Evolutionary conservation across 2,329 filamentous ascomycete species (phyloP).

Genomic region (Trichophyton equinum): DNA sequence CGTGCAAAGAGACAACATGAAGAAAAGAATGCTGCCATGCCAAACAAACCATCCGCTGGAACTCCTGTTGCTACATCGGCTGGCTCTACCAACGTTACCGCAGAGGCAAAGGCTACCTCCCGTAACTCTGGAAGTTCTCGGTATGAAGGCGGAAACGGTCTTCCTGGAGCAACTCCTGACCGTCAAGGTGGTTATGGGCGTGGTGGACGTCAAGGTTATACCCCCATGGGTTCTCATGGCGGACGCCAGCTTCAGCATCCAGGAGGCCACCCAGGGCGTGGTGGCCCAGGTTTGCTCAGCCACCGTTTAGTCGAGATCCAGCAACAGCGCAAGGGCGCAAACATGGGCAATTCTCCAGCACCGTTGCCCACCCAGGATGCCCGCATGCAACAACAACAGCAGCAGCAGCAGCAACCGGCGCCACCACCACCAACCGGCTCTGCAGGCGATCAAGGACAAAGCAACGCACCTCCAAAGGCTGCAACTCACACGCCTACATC

Average conservation of each 20-base stretch:
- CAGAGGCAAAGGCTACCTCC: constrained; percentile 41
- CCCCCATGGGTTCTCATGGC: constrained; percentile 36
- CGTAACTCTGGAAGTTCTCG: constrained; percentile 36
- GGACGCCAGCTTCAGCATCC: constrained; percentile 33
- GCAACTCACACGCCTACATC: constrained; percentile 41
- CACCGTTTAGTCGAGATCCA: constrained; percentile 41
- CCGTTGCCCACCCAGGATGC: constrained; percentile 51
- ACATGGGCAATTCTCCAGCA: constrained; percentile 35
- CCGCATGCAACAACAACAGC: constrained; percentile 34
- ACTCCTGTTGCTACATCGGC: constrained; percentile 16
- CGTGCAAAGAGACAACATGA: constrained; percentile 69
- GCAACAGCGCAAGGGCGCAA: constrained; percentile 38
- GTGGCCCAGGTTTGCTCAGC: constrained; percentile 36
- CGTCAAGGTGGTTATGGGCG: constrained; percentile 35
- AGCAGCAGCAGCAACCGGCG: too few species aligned
- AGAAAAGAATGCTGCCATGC: constrained; percentile 34
- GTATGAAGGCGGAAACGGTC: constrained; percentile 29
- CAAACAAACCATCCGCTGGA: constrained; percentile 9
- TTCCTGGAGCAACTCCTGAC: constrained; percentile 26
- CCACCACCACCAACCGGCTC: constrained; percentile 51
- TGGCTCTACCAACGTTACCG: constrained; percentile 20
- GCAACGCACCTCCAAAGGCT: constrained; percentile 35
- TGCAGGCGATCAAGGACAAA: constrained; percentile 37
- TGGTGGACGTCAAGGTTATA: constrained; percentile 35
- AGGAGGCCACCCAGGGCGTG: constrained; percentile 30